These are phyloP conservation scores for Pezicula carpinea DNA, from an alignment of 2,329 filamentous ascomycete species.

Conservation along the genomic window DNA sequence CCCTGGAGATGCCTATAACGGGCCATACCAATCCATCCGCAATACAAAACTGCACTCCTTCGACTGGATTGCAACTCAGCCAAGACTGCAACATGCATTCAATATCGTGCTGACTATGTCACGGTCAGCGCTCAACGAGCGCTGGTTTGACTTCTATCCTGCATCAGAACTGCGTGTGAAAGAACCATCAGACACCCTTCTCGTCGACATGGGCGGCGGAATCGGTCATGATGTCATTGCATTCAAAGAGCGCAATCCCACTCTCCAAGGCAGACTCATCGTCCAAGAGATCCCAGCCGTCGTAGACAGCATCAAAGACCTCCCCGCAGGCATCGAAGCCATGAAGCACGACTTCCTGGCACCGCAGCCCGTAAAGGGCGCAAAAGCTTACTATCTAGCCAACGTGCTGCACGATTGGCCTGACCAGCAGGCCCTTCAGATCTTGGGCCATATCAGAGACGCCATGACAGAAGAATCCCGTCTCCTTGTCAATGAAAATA, in stretches of 20 bases:
- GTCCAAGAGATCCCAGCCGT: constrained; percentile 28
- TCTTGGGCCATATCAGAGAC: constrained; percentile 18
- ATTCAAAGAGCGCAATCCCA: constrained; percentile 25
- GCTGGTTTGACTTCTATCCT: constrained; percentile 10
- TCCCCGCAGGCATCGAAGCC: constrained; percentile 22
- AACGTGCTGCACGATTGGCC: constrained; percentile 32
- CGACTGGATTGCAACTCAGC: constrained; percentile 9
- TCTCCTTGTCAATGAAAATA: constrained; percentile 33
- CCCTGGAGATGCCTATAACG: constrained; percentile 9
- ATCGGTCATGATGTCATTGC: constrained; percentile 15
- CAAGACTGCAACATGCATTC: constrained; percentile 10
- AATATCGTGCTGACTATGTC: constrained; percentile 10
- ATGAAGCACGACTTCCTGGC: constrained; percentile 35
- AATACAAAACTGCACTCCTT: constrained; percentile 10
- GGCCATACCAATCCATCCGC: constrained; percentile 10
- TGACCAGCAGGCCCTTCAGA: constrained; percentile 9
- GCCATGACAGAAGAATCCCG: constrained; percentile 31
- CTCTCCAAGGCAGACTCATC: constrained; percentile 14
- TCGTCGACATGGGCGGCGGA: constrained; percentile 11
- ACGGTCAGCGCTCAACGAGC: neutral
- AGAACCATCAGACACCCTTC: neutral
- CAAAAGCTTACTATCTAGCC: constrained; percentile 29
- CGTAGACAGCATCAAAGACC: constrained; percentile 21
- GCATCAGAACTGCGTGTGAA: constrained; percentile 1
- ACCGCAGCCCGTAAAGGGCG: constrained; percentile 35